phyloP scores from a whole-genome alignment of 306 rosid genomes.

The Prunus persica region Prunus_persica_NCBIv2 NC_034013.1:1411001-1411500 shows the following conservation, averaged over 20 bases:
- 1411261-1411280: constrained; percentile 19
- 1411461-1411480: constrained; percentile 97
- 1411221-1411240: not conserved
- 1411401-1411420: constrained; percentile 90
- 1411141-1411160: not conserved
- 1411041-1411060: too few species aligned
- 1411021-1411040: too few species aligned
- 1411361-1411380: constrained; percentile 86
- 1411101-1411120: too few species aligned
- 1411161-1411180: not conserved
- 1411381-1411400: constrained; percentile 85
- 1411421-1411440: constrained; percentile 97
- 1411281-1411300: constrained; percentile 99
- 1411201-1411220: not conserved
- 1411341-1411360: constrained; percentile 88
- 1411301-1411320: constrained; percentile 95
- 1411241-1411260: not conserved
- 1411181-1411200: too few species aligned
- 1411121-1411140: not conserved
- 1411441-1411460: constrained; percentile 94
- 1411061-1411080: too few species aligned
- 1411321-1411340: constrained; percentile 81
- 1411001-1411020: too few species aligned
- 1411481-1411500: constrained; percentile 50
- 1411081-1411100: too few species aligned